These are phyloP conservation scores for Aegilops speltoides DNA, from an alignment of 176 grass and related monocot genomes.

Conservation along the genomic window DNA sequence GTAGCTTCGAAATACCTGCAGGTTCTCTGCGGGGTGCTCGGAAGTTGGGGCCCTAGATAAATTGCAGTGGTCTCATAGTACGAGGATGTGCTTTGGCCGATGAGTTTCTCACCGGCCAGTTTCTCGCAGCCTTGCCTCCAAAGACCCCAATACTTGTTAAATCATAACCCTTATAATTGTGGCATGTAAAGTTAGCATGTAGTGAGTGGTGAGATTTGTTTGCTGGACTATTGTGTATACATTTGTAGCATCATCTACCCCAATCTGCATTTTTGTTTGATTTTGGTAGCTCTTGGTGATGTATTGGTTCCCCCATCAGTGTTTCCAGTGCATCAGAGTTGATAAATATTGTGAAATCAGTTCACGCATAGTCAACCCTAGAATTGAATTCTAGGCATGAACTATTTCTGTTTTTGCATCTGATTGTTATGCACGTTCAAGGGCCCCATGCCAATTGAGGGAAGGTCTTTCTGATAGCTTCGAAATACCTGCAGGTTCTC, in stretches of 20 bases:
- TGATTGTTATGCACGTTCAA: not conserved
- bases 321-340: not conserved
- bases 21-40: conserved; percentile 89
- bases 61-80: conserved; percentile 76
- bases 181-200: not conserved
- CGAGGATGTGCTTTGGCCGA: conserved; percentile 48
- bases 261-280: not conserved
- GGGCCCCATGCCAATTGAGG: conserved; percentile 54
- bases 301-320: not conserved
- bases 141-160: conserved; percentile 42
- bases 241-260: not conserved
- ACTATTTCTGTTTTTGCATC: not conserved
- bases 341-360: not conserved
- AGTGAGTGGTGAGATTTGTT: not conserved
- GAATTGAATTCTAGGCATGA: not conserved
- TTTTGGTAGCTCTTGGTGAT: not conserved
- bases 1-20: conserved; percentile 76
- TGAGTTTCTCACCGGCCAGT: conserved; percentile 31
- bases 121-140: conserved; percentile 75
- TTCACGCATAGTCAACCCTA: too few relatives aligned
- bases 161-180: not conserved
- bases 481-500: conserved; percentile 83
- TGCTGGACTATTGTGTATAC: not conserved
- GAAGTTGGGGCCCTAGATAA: conserved; percentile 52
- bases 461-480: conserved; percentile 64